Conservation (phyloP, 306 rosid genomes). For the Senna tora region DNA sequence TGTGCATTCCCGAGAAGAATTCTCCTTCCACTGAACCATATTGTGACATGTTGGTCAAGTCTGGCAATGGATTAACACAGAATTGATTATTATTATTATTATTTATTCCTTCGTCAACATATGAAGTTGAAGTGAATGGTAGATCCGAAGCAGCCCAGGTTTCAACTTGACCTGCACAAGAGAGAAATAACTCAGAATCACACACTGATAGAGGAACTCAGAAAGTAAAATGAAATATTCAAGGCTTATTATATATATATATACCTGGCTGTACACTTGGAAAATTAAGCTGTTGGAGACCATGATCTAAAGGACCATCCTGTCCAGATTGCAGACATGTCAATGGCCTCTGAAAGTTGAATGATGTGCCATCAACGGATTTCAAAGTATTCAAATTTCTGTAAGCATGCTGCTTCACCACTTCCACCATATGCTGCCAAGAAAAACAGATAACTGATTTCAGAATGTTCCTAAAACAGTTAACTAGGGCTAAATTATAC, state of each 20-base stretch:
- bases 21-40: conserved; percentile 38
- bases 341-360: conserved; percentile 26
- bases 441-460: neutral
- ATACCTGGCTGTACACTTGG: conserved; percentile 46
- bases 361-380: conserved; percentile 31
- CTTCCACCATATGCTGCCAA: conserved; percentile 51
- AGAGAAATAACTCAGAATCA: neutral
- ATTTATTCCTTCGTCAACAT: conserved; percentile 33
- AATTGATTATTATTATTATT: conserved; percentile 30
- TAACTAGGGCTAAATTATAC: conserved; percentile 29
- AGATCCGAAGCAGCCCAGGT: conserved; percentile 15
- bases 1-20: conserved; percentile 3
- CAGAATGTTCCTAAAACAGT: neutral
- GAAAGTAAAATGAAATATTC: conserved; percentile 6
- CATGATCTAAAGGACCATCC: conserved; percentile 33
- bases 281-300: conserved; percentile 24
- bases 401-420: conserved; percentile 48
- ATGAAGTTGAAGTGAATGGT: conserved; percentile 34
- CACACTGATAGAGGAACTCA: neutral
- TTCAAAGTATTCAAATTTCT: conserved; percentile 32
- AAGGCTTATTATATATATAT: neutral
- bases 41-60: conserved; percentile 16
- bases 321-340: conserved; percentile 36
- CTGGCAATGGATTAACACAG: conserved; percentile 23
- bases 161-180: conserved; percentile 46